Evolutionary conservation across 805 yeast species (phyloP), one percentile per base, ranked within the genome.

Genomic region (Osmozyma mogii): DNA sequence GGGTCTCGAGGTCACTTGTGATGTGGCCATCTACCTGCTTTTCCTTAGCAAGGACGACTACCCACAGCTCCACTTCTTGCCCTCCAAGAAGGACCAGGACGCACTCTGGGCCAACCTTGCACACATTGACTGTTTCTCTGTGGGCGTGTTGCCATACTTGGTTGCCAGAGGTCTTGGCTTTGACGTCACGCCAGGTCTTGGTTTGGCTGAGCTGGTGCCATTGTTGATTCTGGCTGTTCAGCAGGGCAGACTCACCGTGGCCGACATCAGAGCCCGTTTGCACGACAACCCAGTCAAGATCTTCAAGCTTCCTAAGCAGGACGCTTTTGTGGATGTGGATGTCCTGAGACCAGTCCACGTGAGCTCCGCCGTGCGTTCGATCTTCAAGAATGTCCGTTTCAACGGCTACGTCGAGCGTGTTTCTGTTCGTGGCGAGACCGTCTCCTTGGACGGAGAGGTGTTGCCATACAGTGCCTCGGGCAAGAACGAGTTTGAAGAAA

Each of bases 361-460:
- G 9, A 36, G 35, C 26, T 38, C 35, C 24, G 30, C 36, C 25
- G 29, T 36, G 11, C 46, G 63, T n/a, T 57, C 72, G 8, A 45
- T 63, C 35, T 71, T 76, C 37, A 63, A 61, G 34, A 70, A 69
- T 38, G 46, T 50, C 41, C 61, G 64, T 30, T 65, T 84, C 50
- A 70, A 64, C 37, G 96, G 96, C 39, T 78, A 85, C 49, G 81
- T 89, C 50, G 95, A 87, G 58, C 75, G 96, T 57, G 96, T 89
- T 29, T 70, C 78, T 43, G 65, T 83, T 54, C 74, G 78, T 38
- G 80, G 76, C 34, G 78, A 79, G 53, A 82, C 95, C 31, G 83
- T 80, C 30, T 82, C 85, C 41, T 69, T 87, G 43, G 96, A 89
- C 53, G 95, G 95, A 43, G 73, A 72, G 32, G 56, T 85, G 29